Evolutionary conservation across 148 eudicot species (phyloP), one percentile per base, ranked within the genome.

Genomic region (Selenicereus undatus): DNA sequence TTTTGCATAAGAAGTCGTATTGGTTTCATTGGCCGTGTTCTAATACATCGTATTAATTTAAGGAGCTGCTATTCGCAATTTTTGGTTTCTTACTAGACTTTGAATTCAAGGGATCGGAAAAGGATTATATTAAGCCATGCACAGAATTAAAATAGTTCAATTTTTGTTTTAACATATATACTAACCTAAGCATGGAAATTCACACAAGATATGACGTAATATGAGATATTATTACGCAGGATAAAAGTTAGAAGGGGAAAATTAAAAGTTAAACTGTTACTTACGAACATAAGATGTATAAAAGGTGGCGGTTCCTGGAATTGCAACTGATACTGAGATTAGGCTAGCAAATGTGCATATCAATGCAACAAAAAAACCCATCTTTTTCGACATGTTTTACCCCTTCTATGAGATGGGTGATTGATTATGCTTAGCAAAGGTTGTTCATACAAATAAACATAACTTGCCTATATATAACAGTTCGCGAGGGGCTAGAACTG

Each of bases 291-390:
- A 81, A 3, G 39, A 36, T 1, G 58, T 48, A 43, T 81, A 81
- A 68, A 68, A 81, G n/a, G 83, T 75, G 56, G 79, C 79, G 5
- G 79, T 81, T 81, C 83, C 83, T 13, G 83, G 69, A 56, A 76
- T 21, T 17, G 79, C 83, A 52, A 51, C 16, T 14, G 78, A 48
- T 22, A 68, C 26, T 30, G 83, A 76, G 52, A 70, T 64, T 48
- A 75, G 51, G 42, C 79, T 48, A 11, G 79, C 79, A 75, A 81
- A 48, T 22, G 65, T 30, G 32, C 79, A 62, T 8, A 81, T 18
- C 32, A 76, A 66, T 32, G 76, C 51, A 24, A 75, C 58, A 75
- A 81, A 75, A 51, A 32, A 17, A 6, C 52, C 24, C 65, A 79
- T 56, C 69, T 79, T 54, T 0, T 1, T 71, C 0, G 70, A 54